Evolutionary conservation across 306 rosid species (phyloP).

Genomic region (Prunus mira): DNA sequence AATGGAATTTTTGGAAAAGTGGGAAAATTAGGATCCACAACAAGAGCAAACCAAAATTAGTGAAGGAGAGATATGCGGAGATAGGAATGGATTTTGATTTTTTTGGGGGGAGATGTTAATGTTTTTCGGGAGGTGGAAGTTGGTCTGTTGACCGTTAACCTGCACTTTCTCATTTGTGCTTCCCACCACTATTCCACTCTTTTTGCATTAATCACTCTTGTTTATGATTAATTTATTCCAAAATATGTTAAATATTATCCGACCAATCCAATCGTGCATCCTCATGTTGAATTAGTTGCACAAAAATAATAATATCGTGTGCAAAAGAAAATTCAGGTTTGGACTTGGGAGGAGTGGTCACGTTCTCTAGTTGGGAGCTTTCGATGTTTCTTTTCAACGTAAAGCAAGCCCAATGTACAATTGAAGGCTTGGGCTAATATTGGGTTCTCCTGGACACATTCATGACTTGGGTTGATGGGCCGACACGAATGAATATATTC

Average conservation of each 20-base stretch:
- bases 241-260: too few relatives aligned
- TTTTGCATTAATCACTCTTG: neutral
- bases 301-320: too few relatives aligned
- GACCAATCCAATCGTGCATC: constrained; percentile 6
- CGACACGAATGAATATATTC: too few relatives aligned
- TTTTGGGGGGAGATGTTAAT: neutral
- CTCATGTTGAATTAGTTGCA: neutral
- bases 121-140: constrained; percentile 9
- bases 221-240: neutral
- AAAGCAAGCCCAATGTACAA: too few relatives aligned
- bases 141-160: constrained; percentile 22
- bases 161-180: constrained; percentile 22
- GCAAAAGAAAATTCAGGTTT: neutral
- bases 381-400: neutral
- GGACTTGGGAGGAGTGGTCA: neutral
- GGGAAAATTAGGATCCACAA: constrained; percentile 1
- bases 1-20: constrained; percentile 4
- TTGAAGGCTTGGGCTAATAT: too few relatives aligned
- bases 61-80: constrained; percentile 25
- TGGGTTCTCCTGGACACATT: too few relatives aligned
- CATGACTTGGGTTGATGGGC: too few relatives aligned
- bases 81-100: constrained; percentile 5
- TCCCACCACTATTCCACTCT: constrained; percentile 26
- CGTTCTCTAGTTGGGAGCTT: neutral
- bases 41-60: neutral